Evolutionary conservation across 139 green algal genomes (phyloP).

Genomic region (Chlorella sp.): DNA sequence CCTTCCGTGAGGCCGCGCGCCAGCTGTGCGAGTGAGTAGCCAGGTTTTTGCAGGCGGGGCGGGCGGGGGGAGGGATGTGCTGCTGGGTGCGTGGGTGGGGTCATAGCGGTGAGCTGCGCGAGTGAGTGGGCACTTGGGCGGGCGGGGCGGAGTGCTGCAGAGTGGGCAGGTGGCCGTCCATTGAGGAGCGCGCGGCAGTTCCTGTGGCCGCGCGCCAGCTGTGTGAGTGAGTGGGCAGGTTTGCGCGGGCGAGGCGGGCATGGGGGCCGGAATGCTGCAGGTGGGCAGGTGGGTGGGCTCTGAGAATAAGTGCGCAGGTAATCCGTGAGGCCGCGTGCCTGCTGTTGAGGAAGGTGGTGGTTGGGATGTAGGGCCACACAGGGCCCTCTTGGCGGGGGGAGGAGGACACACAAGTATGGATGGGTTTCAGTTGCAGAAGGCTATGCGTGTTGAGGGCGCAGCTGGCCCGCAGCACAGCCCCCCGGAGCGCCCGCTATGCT

Average conservation of each 20-base stretch:
- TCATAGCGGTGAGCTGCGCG: conserved; percentile 83
- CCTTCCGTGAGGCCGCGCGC: conserved; percentile 76
- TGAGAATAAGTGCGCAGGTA: too few species aligned
- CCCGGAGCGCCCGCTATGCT: too few species aligned
- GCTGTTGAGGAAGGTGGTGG: conserved; percentile 50
- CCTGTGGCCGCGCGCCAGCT: conserved; percentile 78
- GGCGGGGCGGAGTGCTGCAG: background rate
- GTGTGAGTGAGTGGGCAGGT: conserved; percentile 54
- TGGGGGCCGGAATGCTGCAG: background rate
- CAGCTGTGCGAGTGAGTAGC: conserved; percentile 73
- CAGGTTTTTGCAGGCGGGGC: background rate
- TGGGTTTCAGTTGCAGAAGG: too few species aligned
- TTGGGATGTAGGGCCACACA: too few species aligned
- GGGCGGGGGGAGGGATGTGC: background rate
- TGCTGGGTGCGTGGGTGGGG: too few species aligned
- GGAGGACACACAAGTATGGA: too few species aligned
- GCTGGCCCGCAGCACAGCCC: too few species aligned
- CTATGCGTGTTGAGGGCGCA: too few species aligned
- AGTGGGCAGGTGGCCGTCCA: conserved; percentile 58
- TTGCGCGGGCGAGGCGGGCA: background rate
- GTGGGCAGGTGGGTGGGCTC: too few species aligned
- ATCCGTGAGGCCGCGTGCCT: conserved; percentile 80
- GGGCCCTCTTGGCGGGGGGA: too few species aligned
- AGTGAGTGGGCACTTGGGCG: conserved; percentile 26
- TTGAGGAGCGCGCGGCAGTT: conserved; percentile 78